These are phyloP conservation scores for Picea abies DNA, from an alignment of 83 land plant species.

Conservation along the genomic window DNA sequence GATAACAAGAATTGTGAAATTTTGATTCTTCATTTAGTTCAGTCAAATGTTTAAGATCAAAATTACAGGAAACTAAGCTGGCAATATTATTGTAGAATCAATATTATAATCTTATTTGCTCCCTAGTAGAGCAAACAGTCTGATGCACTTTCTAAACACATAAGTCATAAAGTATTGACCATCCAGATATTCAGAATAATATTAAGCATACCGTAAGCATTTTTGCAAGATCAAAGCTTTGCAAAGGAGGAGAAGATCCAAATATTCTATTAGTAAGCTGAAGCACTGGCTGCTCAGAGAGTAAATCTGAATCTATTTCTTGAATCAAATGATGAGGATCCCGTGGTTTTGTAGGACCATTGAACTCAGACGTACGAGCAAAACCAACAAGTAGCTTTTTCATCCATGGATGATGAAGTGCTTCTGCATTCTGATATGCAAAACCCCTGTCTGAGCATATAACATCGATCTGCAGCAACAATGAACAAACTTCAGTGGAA, in stretches of 20 bases:
- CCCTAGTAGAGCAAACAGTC: neutral
- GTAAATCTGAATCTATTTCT: slow-evolving; percentile 64
- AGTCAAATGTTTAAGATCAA: neutral
- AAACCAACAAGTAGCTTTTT: slow-evolving; percentile 82
- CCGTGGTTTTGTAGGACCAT: slow-evolving; percentile 81
- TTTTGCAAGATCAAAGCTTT: slow-evolving; percentile 95
- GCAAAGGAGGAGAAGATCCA: slow-evolving; percentile 95
- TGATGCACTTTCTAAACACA: neutral
- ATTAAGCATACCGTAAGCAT: slow-evolving; percentile 75
- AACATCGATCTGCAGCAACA: slow-evolving; percentile 59
- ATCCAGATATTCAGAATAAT: neutral
- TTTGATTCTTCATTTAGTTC: neutral
- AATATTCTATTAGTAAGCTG: slow-evolving; percentile 77
- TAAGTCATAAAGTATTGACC: neutral
- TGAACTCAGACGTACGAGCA: slow-evolving; percentile 91
- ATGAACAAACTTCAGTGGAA: slow-evolving; percentile 13
- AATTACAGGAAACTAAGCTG: neutral
- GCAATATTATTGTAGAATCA: neutral
- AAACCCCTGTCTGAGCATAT: slow-evolving; percentile 83
- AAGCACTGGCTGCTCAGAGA: slow-evolving; percentile 60
- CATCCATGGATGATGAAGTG: slow-evolving; percentile 80
- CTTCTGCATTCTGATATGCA: slow-evolving; percentile 66
- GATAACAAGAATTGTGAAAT: neutral
- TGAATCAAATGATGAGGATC: slow-evolving; percentile 59
- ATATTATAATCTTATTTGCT: neutral